A percentile compares a stretch with the other conserved stretches of the same genome.
Evolutionary conservation across 2,329 filamentous ascomycete genomes (phyloP).

Genomic region (Hymenoscyphus fraxineus): DNA sequence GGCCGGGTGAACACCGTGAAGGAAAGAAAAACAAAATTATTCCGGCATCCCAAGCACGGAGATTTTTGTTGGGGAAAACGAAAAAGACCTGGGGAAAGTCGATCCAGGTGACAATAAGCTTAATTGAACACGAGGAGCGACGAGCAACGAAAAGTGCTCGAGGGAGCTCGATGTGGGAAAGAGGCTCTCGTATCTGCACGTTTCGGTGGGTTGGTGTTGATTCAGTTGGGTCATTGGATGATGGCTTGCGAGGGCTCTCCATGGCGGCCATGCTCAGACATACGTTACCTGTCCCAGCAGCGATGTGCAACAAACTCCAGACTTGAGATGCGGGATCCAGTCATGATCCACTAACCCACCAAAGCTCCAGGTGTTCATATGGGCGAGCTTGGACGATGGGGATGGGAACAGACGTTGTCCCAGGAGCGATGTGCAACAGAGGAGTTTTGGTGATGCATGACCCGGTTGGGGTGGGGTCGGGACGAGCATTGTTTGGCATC

Average conservation of each 20-base stretch:
- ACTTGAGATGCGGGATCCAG: not conserved
- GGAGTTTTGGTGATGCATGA: not conserved
- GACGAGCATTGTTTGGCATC: not conserved
- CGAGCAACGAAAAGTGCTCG: not conserved
- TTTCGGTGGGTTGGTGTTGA: not conserved
- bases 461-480: not conserved
- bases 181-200: not conserved
- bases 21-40: not conserved
- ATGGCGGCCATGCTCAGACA: not conserved
- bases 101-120: not conserved
- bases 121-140: constrained; percentile 3
- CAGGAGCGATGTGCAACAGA: not conserved
- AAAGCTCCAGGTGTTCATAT: not conserved
- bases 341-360: not conserved
- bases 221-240: not conserved
- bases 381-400: not conserved
- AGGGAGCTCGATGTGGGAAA: not conserved
- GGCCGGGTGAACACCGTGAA: not conserved
- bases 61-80: not conserved
- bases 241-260: not conserved
- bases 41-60: too few relatives aligned
- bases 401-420: not conserved
- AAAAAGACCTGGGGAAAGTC: not conserved
- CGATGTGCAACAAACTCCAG: not conserved
- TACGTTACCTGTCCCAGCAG: constrained; percentile 4